A percentile compares a stretch with the other conserved stretches of the same genome.
phyloP scores from a whole-genome alignment of 2,329 filamentous ascomycete genomes.

The Pleoardoris graminearum region DNA sequence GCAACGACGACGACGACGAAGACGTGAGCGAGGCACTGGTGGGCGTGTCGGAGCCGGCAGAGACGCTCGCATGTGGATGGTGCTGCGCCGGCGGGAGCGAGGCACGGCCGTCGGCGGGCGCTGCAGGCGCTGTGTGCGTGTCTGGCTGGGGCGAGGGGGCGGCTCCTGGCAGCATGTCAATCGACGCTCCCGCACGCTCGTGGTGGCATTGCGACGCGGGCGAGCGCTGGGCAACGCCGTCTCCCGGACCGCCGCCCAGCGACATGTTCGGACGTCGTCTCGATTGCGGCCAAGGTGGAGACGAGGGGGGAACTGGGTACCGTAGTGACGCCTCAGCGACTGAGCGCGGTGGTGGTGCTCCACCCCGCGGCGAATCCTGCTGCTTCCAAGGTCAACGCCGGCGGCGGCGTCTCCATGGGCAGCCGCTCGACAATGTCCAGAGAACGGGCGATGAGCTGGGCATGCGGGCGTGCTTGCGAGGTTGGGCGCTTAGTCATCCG shows the following conservation, averaged over 20 bases:
- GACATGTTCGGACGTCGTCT: conserved; percentile 24
- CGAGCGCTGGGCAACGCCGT: conserved; percentile 13
- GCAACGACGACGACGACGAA: conserved; percentile 36
- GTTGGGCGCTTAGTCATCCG: neutral
- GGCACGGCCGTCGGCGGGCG: conserved; percentile 17
- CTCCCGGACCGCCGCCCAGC: conserved; percentile 21
- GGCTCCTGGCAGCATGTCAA: conserved; percentile 31
- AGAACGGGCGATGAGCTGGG: conserved; percentile 10
- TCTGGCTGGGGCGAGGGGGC: conserved; percentile 8
- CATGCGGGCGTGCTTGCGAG: neutral
- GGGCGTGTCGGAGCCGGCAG: conserved; percentile 31
- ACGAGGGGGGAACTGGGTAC: conserved; percentile 2
- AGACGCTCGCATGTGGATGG: conserved; percentile 33
- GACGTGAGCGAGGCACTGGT: conserved; percentile 29
- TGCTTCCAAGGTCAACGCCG: conserved; percentile 37
- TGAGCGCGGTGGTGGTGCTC: conserved; percentile 18
- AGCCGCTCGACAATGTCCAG: conserved; percentile 23
- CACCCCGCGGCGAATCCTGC: conserved; percentile 39
- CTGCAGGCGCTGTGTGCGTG: conserved; percentile 29
- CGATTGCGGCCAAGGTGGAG: conserved; percentile 25
- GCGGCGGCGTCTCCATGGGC: conserved; percentile 43
- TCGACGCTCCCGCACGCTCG: conserved; percentile 15
- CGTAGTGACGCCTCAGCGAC: conserved; percentile 23
- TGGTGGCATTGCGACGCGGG: conserved; percentile 11
- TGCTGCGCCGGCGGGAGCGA: conserved; percentile 15